Percentiles rank a stretch among this genome's conserved stretches.
phyloP scores from a whole-genome alignment of 768 basidiomycete genomes.

The Rubroboletus satanas region DNA sequence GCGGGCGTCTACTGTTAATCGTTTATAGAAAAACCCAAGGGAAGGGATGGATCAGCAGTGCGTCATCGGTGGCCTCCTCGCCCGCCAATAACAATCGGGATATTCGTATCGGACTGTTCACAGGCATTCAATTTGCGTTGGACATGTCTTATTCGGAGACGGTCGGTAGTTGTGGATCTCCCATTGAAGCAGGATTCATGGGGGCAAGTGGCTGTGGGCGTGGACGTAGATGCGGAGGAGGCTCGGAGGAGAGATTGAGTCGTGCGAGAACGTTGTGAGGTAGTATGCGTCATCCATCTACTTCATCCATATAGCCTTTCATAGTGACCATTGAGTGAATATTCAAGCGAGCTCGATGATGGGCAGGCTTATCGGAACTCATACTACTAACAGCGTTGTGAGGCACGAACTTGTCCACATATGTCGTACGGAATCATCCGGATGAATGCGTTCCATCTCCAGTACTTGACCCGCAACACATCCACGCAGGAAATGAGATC shows the following conservation, averaged over 20 bases:
- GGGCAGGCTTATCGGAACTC: too few relatives aligned
- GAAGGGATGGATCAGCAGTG: conserved; percentile 32
- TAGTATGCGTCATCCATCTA: not conserved
- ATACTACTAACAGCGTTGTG: too few relatives aligned
- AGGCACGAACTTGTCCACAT: too few relatives aligned
- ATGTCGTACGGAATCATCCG: too few relatives aligned
- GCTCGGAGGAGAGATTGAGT: conserved; percentile 37
- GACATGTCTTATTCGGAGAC: conserved; percentile 2
- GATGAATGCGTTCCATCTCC: too few relatives aligned
- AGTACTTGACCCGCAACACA: too few relatives aligned
- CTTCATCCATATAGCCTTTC: too few relatives aligned
- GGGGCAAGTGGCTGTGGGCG: not conserved
- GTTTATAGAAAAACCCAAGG: conserved; percentile 38
- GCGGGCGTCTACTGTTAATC: conserved; percentile 30
- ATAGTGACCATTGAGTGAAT: too few relatives aligned
- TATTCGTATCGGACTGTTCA: conserved; percentile 16
- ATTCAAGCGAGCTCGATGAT: too few relatives aligned
- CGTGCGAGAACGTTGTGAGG: conserved; percentile 2
- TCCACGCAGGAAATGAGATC: too few relatives aligned
- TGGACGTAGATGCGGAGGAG: conserved; percentile 64
- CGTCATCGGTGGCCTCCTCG: conserved; percentile 1
- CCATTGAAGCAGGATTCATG: conserved; percentile 7
- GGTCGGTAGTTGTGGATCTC: conserved; percentile 1
- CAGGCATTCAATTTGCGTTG: conserved; percentile 25
- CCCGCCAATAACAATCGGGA: not conserved